phyloP scores from a whole-genome alignment of 2,329 filamentous ascomycete genomes.

The Massarina eburnea region DNA sequence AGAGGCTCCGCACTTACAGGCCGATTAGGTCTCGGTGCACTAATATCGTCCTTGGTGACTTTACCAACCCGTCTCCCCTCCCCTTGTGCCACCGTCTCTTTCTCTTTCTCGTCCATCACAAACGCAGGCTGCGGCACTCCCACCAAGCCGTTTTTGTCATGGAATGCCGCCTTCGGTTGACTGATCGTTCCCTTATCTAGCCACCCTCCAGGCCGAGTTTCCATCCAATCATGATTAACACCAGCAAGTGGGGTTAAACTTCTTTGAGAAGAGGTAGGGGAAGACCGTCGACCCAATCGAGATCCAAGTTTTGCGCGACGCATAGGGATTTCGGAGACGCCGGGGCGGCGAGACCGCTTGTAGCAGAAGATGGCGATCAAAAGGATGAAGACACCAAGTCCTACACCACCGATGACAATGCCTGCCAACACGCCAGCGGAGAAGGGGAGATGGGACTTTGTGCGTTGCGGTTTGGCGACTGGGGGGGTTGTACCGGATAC shows the following conservation, averaged over 20 bases:
- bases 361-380: conserved; percentile 8
- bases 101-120: conserved; percentile 12
- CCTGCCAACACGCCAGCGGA: conserved; percentile 18
- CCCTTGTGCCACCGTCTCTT: conserved; percentile 4
- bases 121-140: conserved; percentile 23
- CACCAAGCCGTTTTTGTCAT: conserved; percentile 16
- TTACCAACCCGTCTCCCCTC: conserved; percentile 13
- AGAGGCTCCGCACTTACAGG: conserved; percentile 25
- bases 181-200: conserved; percentile 20
- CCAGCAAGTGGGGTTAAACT: conserved; percentile 4
- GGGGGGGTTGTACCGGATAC: not conserved
- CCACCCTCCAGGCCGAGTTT: conserved; percentile 3
- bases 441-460: conserved; percentile 5
- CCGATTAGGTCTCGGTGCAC: conserved; percentile 18
- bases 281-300: conserved; percentile 13
- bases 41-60: conserved; percentile 10
- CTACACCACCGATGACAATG: conserved; percentile 11
- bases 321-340: conserved; percentile 24
- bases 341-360: conserved; percentile 8
- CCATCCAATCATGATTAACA: conserved; percentile 11
- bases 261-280: not conserved
- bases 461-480: not conserved
- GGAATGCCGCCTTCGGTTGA: conserved; percentile 14
- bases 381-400: conserved; percentile 11
- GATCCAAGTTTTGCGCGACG: conserved; percentile 22